These are phyloP conservation scores for Aspergillus nomiae DNA, from an alignment of 2,329 filamentous ascomycete species.

Conservation along the genomic window DNA sequence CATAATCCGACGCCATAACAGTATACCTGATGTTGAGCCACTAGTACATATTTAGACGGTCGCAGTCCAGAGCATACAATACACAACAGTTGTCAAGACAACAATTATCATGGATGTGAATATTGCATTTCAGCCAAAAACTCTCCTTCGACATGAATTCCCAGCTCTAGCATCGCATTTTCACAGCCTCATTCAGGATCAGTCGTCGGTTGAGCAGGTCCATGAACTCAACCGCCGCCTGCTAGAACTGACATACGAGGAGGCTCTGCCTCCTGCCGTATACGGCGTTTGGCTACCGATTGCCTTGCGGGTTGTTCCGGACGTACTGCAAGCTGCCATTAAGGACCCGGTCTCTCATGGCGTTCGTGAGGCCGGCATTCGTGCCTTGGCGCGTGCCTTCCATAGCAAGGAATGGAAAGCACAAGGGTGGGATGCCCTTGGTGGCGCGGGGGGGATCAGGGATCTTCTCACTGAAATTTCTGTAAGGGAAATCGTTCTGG, in stretches of 20 bases:
- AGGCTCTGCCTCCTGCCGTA: neutral
- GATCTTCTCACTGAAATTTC: too few species aligned
- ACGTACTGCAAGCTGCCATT: too few species aligned
- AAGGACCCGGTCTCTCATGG: too few species aligned
- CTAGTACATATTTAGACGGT: neutral
- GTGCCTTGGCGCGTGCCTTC: too few species aligned
- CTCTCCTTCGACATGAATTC: neutral
- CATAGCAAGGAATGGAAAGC: too few species aligned
- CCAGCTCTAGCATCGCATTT: neutral
- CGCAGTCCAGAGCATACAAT: neutral
- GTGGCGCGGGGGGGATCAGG: too few species aligned
- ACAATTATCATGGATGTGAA: neutral
- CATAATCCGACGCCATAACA: too few species aligned
- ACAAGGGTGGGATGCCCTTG: too few species aligned
- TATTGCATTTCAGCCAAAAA: neutral
- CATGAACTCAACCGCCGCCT: neutral
- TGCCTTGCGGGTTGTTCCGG: too few species aligned
- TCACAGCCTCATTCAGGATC: neutral
- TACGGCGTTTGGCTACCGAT: neutral
- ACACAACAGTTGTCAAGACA: neutral
- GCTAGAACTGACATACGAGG: neutral
- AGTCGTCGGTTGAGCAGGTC: neutral
- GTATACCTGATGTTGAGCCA: neutral
- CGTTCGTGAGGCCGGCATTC: too few species aligned
- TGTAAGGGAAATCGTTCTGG: too few species aligned